Evolutionary conservation across 1,139 yeast species (phyloP).

Genomic region (Kodamaea suecica): DNA sequence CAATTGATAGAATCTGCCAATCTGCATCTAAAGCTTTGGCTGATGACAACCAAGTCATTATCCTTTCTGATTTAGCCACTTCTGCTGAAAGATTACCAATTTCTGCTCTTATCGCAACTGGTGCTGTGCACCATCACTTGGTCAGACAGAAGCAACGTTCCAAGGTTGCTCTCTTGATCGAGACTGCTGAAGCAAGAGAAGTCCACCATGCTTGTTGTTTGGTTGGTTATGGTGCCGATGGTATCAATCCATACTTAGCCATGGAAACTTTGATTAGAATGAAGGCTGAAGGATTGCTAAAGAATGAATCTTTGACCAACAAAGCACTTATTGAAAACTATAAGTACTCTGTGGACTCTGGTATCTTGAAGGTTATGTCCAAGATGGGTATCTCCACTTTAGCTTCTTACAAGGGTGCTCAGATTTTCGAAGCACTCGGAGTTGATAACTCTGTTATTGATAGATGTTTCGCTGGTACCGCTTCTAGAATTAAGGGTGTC

Average conservation of each 20-base stretch:
- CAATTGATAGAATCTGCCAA: conserved; percentile 83
- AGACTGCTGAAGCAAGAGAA: conserved; percentile 97
- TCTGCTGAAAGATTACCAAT: conserved; percentile 67
- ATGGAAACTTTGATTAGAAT: conserved; percentile 84
- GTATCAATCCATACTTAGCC: conserved; percentile 88
- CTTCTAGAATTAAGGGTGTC: conserved; percentile 93
- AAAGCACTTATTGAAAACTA: conserved; percentile 69
- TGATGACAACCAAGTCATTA: conserved; percentile 66
- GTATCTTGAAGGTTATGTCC: conserved; percentile 94
- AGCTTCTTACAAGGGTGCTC: conserved; percentile 98
- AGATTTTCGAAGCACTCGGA: conserved; percentile 95
- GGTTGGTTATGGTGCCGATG: conserved; percentile 97
- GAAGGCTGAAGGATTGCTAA: conserved; percentile 75
- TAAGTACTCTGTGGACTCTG: conserved; percentile 80
- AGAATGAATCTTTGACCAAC: conserved; percentile 53
- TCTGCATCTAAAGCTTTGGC: conserved; percentile 86
- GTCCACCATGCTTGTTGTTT: conserved; percentile 94
- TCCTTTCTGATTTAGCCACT: conserved; percentile 70
- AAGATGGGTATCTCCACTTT: conserved; percentile 98
- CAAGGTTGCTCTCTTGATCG: conserved; percentile 85
- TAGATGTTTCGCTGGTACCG: conserved; percentile 95
- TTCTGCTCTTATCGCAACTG: conserved; percentile 89
- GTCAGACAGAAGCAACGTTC: conserved; percentile 96
- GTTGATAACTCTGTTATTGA: conserved; percentile 93
- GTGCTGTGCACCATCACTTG: conserved; percentile 95